Evolutionary conservation across 805 yeast species (phyloP), one percentile per base, ranked within the genome.

Genomic region (Pichia nakasei): DNA sequence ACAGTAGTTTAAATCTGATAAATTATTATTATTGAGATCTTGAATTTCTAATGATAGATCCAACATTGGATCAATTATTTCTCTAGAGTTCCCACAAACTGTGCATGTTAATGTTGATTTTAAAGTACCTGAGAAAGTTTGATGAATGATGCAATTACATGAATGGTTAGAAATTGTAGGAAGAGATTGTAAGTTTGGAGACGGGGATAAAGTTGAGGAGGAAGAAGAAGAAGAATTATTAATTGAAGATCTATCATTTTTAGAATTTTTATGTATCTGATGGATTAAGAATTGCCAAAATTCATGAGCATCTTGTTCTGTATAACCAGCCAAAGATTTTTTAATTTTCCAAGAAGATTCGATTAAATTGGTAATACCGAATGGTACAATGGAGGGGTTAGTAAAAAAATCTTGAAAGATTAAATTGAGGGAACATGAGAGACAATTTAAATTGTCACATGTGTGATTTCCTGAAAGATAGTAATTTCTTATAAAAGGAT

Each of bases 231-330:
- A 21, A 17, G 19, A 3, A 7, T 48, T 40, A 56, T 55, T 3
- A 41, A n/a, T n/a, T n/a, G n/a, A n/a, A n/a, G n/a, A n/a, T n/a
- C n/a, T 50, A 13, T 47, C 45, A 31, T 44, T 47, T 13, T 58
- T 66, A 53, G 69, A 68, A 47, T 63, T 67, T 43, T 62, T 64
- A 61, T 93, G 98, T 45, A 93, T 63, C 62, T 88, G 95, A 61
- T 91, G 85, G 33, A 91, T 69, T 24, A 91, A 57, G 59, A 91
- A 89, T 59, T 93, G 97, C 82, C 95, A 82, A 63, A 91, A 93
- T 63, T 93, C 99, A 64, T 93, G 99, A 0, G 98, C 97, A 60
- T 93, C 99, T 63, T 93, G 99, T 63, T 93, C 97, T 31, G 93
- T 83, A 52, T 89, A 89, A 1, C 99, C 99, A 0, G 97, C 95